Base-by-base conservation (phyloP, 1,284 basidiomycete species). In the Puccinia brachypodii region DNA sequence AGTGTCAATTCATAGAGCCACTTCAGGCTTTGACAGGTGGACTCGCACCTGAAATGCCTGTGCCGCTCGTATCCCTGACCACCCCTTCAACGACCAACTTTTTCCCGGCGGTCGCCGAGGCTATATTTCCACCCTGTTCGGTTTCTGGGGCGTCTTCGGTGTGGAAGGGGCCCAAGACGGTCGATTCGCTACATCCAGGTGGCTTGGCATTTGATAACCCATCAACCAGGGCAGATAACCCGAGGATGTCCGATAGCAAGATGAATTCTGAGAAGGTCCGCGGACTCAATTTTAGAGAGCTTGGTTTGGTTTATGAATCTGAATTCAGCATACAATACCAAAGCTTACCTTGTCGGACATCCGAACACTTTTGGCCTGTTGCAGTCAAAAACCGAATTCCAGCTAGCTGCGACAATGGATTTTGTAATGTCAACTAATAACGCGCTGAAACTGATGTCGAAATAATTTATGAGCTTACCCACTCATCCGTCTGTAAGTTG, bases 141-240 rank as follows among this genome's bases (percentile, higher is more conserved):
- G 93, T 92, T 73, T 93, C 90, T 42, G 90, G 89, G 25, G 93
- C 91, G 85, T 95, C 93, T 47, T 92, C 91, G 2, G 92, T 93
- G 85, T 90, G 92, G 88, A 95, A 95, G 1, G 94, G 94, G 11
- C 94, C 94, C 38, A 95, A 89, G 3, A 95, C 91, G 40, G 92
- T 93, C 56, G 87, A 85, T 33, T 87, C 87, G 2, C 87, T 88
- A 73, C 86, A 87, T 2, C 90, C 88, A 68, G 90, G 13, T 11
- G 87, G 87, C 83, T 87, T 90, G 3, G 92, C 91, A 85, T 94
- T 92, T 87, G 94, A 94, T 84, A 94, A 86, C 14, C 90, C 87
- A 84, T 94, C 92, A 8, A 95, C 91, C 76, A 95, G 88, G 0
- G 92, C 90, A 0, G 93, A 94, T 0, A 93, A 89, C 11, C 94